Evolutionary conservation across 2,329 filamentous ascomycete genomes (phyloP).

Genomic region (Epicoccum nigrum): DNA sequence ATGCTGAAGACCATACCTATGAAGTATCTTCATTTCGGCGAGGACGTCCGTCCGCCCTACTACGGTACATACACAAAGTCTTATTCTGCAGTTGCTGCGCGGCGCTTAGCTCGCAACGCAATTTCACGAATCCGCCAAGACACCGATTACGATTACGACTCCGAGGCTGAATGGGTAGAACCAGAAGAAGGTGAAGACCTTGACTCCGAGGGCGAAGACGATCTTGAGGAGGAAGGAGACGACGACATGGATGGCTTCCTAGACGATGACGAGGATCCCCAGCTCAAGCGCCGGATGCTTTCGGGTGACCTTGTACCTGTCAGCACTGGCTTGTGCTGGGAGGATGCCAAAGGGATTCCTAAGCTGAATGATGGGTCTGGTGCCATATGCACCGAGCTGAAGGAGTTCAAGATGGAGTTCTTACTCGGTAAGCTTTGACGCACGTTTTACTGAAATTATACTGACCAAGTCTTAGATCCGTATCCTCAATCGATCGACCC

Average conservation of each 20-base stretch:
- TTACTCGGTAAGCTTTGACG: conserved; percentile 64
- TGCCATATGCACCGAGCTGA: conserved; percentile 57
- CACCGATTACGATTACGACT: conserved; percentile 83
- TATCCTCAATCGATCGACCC: conserved; percentile 74
- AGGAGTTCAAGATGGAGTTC: conserved; percentile 75
- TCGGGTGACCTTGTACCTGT: conserved; percentile 75
- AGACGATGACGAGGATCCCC: conserved; percentile 75
- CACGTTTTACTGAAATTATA: not conserved
- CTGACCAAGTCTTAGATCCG: conserved; percentile 45
- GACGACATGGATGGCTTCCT: conserved; percentile 90
- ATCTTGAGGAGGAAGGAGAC: conserved; percentile 74
- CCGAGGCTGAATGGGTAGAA: conserved; percentile 83
- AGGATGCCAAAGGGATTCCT: conserved; percentile 58
- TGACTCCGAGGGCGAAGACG: conserved; percentile 68
- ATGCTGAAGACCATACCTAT: conserved; percentile 63
- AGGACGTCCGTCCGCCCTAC: conserved; percentile 71
- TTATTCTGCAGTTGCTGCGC: conserved; percentile 52
- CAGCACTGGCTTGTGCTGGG: conserved; percentile 84
- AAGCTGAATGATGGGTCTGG: conserved; percentile 53
- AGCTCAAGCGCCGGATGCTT: conserved; percentile 63
- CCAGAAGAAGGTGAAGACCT: conserved; percentile 74
- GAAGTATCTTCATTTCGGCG: conserved; percentile 67
- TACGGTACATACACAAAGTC: conserved; percentile 73
- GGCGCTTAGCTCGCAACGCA: conserved; percentile 61
- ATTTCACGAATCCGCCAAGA: conserved; percentile 62